Base-by-base conservation (phyloP, 2,329 filamentous ascomycete species). In the Emydomyces testavorans region DNA sequence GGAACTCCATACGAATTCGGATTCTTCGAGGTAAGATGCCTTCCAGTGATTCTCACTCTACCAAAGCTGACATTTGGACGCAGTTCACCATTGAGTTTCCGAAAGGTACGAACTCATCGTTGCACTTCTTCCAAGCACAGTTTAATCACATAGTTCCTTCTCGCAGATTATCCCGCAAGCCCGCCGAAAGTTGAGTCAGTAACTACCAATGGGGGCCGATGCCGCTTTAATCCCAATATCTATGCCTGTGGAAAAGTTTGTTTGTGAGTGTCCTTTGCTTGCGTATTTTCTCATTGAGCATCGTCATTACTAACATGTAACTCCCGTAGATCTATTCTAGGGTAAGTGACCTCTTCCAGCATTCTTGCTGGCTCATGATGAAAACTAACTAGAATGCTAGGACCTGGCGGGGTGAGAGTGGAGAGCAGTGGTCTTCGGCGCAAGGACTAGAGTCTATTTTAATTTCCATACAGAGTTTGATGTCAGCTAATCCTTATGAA, bases 1-100 rank as follows among this genome's bases (percentile, higher is more conserved):
- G 89, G 92, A 57, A 94, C 89, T 0, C 89, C 90, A 0, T 98
- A 98, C 65, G 89, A 95, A 65, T 95, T 93, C 61, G 92, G 92
- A 2, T 95, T 95, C 69, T 96, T 94, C 62, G 88, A 96, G 75
- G 88, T 92, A 64, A 51, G 73, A 62, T 47, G 18, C 7, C 18
- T 11, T 36, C 23, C 13, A 7, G 11, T 11, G 36, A 18, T 26
- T 46, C 8, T 4, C 18, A 38, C 8, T n/a, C 6, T 11, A 20
- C n/a, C 13, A 10, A 16, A 8, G 24, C 46, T 46, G n/a, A 43
- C 23, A 32, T 43, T 29, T 31, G 28, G 26, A 4, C 18, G 11
- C 49, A 89, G 83, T 93, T 94, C 61, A 64, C 72, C 0, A 78
- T 93, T 58, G 83, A 79, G 57, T 89, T 94, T 58, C 77, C 80